Conservation (phyloP, 306 rosid genomes). For the Coriaria nepalensis region DNA sequence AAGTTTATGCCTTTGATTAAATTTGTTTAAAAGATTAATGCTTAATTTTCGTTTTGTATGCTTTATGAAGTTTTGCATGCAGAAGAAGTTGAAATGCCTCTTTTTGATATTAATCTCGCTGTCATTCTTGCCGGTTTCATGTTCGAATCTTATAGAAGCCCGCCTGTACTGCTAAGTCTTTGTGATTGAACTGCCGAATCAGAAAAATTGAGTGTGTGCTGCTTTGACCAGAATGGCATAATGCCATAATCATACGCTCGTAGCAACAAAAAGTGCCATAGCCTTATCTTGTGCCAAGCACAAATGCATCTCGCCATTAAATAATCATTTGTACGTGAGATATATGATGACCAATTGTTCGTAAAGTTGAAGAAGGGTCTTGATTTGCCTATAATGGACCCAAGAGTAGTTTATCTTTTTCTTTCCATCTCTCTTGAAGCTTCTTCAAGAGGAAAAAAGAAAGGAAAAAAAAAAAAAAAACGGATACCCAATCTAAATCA, state of each 20-base stretch:
- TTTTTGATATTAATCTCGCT: constrained; percentile 77
- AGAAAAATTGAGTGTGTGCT: too few relatives aligned
- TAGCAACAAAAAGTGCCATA: too few relatives aligned
- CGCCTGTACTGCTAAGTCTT: constrained; percentile 65
- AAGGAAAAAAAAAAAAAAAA: too few relatives aligned
- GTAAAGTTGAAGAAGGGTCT: constrained; percentile 72
- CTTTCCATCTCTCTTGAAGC: too few relatives aligned
- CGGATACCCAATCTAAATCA: too few relatives aligned
- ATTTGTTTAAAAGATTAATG: too few relatives aligned
- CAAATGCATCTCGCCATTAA: constrained; percentile 71
- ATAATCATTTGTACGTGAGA: constrained; percentile 62
- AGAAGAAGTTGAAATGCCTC: constrained; percentile 39
- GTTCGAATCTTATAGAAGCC: constrained; percentile 70
- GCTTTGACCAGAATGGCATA: too few relatives aligned
- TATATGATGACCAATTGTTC: constrained; percentile 68
- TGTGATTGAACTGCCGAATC: constrained; percentile 57
- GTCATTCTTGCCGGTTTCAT: constrained; percentile 89
- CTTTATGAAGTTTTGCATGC: constrained; percentile 8
- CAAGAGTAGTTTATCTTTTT: constrained; percentile 52
- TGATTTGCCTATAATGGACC: constrained; percentile 84
- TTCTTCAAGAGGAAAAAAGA: too few relatives aligned
- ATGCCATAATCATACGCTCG: too few relatives aligned
- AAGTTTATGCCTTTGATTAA: too few relatives aligned
- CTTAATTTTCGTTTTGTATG: too few relatives aligned
- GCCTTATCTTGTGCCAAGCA: too few relatives aligned